phyloP scores from a whole-genome alignment of 2,329 filamentous ascomycete species.

The Podosphaera leucotricha region DNA sequence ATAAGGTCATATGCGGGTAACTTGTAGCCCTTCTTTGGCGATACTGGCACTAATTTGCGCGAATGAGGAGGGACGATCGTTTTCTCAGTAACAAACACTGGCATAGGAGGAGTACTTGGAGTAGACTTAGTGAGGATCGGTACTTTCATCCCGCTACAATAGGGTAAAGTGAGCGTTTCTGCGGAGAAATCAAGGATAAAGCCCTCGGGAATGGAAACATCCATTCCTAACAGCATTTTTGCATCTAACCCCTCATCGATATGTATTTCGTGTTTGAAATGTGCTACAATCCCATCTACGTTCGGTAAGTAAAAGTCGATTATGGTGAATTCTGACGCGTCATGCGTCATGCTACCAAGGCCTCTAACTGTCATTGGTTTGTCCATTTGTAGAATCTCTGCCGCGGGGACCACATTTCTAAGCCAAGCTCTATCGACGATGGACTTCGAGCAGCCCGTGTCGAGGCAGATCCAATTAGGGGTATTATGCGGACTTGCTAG shows the following conservation, averaged over 20 bases:
- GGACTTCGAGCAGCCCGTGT: not conserved
- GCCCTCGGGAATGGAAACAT: not conserved
- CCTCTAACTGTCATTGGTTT: too few relatives aligned
- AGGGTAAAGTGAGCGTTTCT: not conserved
- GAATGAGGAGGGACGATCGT: not conserved
- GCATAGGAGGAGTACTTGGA: not conserved
- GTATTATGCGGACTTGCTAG: too few relatives aligned
- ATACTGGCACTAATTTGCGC: too few relatives aligned
- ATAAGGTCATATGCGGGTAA: not conserved
- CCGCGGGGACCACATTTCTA: not conserved
- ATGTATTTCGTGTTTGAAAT: not conserved
- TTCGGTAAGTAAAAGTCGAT: not conserved
- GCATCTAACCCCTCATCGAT: not conserved
- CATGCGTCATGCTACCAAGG: too few relatives aligned
- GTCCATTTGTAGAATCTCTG: not conserved
- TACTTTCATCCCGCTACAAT: too few relatives aligned
- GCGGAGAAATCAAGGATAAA: not conserved
- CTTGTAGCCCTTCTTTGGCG: not conserved
- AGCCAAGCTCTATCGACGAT: not conserved
- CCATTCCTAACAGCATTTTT: not conserved
- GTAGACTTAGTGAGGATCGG: too few relatives aligned
- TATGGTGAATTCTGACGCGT: not conserved
- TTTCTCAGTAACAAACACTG: not conserved
- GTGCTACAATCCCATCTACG: not conserved
- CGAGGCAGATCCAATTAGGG: too few relatives aligned